Base-by-base conservation (phyloP, 352 stramenopile genomes). In the Phytophthora ohioensis region DNA sequence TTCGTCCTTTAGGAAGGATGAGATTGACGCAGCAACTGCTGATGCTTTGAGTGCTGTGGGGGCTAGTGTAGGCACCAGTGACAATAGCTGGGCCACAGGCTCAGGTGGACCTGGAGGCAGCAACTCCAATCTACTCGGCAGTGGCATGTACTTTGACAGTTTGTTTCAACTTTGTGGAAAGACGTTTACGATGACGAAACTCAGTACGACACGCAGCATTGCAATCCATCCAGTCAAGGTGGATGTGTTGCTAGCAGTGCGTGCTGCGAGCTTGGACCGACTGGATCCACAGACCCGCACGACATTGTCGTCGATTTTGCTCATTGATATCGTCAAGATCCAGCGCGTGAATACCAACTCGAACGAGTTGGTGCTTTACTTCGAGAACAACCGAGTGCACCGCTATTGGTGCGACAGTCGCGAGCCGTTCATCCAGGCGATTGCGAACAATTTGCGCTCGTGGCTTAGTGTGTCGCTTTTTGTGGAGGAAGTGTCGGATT, bases 241-340 rank as follows among this genome's bases (percentile, higher is more conserved):
- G 15, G 78, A 90, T 21, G 82, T 94, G 9, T 47, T 95, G 49
- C 63, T 96, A 10, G 89, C 88, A 5, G 89, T 96, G 6, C 84
- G 89, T 4, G 87, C 87, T 0, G 85, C 89, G 8, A 95, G 87
- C 46, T 73, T 95, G 41, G 90, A 95, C 59, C 79, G 90, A 17
- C 63, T 96, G 38, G 83, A 96, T 46, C 65, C 69, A 8, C 73
- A 94, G 32, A 90, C 75, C 10, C 83, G 83, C 34, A 75, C 78
- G 8, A 93, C 88, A 17, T 59, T 94, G 38, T 94, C 87, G 35
- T 96, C 90, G 3, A 92, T 94, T 59, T 66, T 95, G 59, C 60
- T 96, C 5, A 95, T 94, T 65, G 87, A 95, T 64, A 94, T 96
- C 63, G 84, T 96, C 67, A 96, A 96, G 73, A 91, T 96, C 51